phyloP scores from a whole-genome alignment of 2,329 filamentous ascomycete species.

The Corynespora cassiicola region DNA sequence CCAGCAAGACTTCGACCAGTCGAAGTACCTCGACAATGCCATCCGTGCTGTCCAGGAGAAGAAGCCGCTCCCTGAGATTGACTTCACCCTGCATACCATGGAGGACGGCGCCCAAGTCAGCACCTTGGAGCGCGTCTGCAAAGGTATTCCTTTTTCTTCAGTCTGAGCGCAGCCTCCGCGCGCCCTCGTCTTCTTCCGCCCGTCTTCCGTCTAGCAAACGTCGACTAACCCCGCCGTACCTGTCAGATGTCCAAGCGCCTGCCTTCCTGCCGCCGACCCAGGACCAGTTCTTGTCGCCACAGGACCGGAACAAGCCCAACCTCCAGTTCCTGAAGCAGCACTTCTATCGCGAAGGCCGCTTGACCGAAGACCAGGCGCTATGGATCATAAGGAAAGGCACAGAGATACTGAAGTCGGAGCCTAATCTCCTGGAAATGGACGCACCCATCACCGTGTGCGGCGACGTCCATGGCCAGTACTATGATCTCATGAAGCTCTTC shows the following conservation, averaged over 20 bases:
- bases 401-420: constrained; percentile 85
- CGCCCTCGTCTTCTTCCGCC: not conserved
- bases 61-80: constrained; percentile 95
- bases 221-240: constrained; percentile 30
- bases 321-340: constrained; percentile 96
- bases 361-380: constrained; percentile 96
- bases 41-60: constrained; percentile 92
- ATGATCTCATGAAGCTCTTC: constrained; percentile 99
- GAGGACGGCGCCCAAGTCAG: constrained; percentile 95
- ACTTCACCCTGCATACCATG: constrained; percentile 98
- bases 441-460: constrained; percentile 98
- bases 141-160: constrained; percentile 69
- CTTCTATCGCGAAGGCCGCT: constrained; percentile 94
- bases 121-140: constrained; percentile 95
- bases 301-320: constrained; percentile 86
- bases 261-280: constrained; percentile 91
- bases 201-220: constrained; percentile 19
- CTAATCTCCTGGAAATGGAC: constrained; percentile 98
- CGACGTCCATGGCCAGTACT: constrained; percentile 98
- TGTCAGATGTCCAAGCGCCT: constrained; percentile 91
- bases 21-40: constrained; percentile 76
- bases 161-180: not conserved
- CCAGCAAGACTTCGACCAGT: constrained; percentile 42
- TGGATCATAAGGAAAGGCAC: constrained; percentile 92
- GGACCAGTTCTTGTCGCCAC: constrained; percentile 91